Evolutionary conservation across 164 flowering plant species (phyloP), one percentile per base, ranked within the genome.

Genomic region (Paratinospora sagittata): DNA sequence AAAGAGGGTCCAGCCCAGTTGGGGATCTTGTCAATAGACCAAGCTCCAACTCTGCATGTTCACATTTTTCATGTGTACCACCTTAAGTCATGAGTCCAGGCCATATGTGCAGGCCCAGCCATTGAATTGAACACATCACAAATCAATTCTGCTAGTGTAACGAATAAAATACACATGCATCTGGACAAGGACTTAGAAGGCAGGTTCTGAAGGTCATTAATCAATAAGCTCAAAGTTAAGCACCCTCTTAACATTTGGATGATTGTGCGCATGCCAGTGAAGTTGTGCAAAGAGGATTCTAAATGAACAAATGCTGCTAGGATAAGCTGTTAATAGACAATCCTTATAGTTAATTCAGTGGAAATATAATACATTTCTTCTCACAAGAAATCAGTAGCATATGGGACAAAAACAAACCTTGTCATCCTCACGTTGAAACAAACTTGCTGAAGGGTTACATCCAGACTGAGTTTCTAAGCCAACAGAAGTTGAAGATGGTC

Each of bases 371-470:
- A 27, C 2, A 12, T 6, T 67, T 0, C 57, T 43, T n/a, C 27
- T 43, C 33, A 45, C 24, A 47, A 0, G 6, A 1, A 67, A 19
- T 66, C 27, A 66, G 30, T 10, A 39, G 16, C 33, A 64, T 19
- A 67, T 43, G 33, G 24, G 36, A 45, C 34, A 47, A 67, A 30
- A 14, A 12, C 71, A 47, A n/a, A 76, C 82, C 82, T 76, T 65
- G 14, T 74, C 75, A 58, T 71, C 69, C 68, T 68, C 76, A 67
- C 33, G 43, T 64, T 47, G 57, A 60, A 57, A 33, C 12, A 70
- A 41, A 52, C 33, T 62, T 47, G 63, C 60, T 26, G 67, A 36
- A 68, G 74, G 45, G 47, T 17, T 63, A 72, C 19, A n/a, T 23
- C 68, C 67, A 61, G 73, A 68, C 64, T 27, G 76, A 58, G 45